Percentiles rank a stretch among this genome's conserved stretches.
Evolutionary conservation across 2,329 filamentous ascomycete genomes (phyloP).

Genomic region (Cladophialophora bantiana): DNA sequence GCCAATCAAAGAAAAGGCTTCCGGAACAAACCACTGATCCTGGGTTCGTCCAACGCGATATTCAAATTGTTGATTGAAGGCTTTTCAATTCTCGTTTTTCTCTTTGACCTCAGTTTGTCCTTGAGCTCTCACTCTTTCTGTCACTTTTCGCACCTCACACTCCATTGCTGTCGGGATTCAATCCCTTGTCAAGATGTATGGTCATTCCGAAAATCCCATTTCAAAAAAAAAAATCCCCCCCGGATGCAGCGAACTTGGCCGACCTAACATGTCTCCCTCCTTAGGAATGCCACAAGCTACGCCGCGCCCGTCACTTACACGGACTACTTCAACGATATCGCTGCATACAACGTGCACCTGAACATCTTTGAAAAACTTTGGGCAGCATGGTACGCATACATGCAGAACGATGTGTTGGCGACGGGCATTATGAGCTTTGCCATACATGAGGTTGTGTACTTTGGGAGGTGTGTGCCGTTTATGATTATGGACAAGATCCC

Average conservation of each 20-base stretch:
- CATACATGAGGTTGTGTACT: conserved; percentile 95
- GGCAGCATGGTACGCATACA: conserved; percentile 96
- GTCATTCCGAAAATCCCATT: neutral
- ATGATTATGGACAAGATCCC: conserved; percentile 89
- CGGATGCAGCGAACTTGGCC: neutral
- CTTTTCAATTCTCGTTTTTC: neutral
- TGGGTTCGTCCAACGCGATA: conserved; percentile 10
- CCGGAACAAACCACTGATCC: conserved; percentile 9
- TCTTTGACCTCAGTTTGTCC: neutral
- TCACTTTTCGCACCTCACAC: neutral
- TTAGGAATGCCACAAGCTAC: conserved; percentile 56
- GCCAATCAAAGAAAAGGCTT: conserved; percentile 24
- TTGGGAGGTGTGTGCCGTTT: conserved; percentile 88
- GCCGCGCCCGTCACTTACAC: conserved; percentile 65
- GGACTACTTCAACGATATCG: conserved; percentile 70
- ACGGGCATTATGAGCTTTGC: conserved; percentile 97
- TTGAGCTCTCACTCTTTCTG: neutral
- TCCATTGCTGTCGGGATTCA: neutral
- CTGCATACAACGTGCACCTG: conserved; percentile 80
- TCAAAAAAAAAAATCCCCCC: conserved; percentile 12
- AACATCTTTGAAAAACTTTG: conserved; percentile 88
- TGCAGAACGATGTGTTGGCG: conserved; percentile 96
- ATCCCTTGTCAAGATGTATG: conserved; percentile 30
- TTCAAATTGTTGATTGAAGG: conserved; percentile 18
- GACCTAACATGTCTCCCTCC: conserved; percentile 13